phyloP scores from a whole-genome alignment of 2,329 filamentous ascomycete genomes.

The Aspergillus hiratsukae region DNA sequence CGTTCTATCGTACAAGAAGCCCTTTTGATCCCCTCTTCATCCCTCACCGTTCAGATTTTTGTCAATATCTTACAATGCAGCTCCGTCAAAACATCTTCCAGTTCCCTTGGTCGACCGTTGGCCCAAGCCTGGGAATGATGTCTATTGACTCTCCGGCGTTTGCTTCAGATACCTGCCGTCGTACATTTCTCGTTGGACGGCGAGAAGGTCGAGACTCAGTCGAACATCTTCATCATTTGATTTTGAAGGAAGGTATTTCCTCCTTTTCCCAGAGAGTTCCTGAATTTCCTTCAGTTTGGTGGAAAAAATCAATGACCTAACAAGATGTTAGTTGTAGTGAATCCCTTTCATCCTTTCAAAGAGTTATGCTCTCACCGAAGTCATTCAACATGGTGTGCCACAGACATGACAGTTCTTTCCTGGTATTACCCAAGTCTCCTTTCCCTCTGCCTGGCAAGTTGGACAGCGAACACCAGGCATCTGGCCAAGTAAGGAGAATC shows the following conservation, averaged over 20 bases:
- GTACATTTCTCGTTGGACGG: not conserved
- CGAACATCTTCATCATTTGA: not conserved
- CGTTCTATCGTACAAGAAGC: not conserved
- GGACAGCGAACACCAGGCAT: constrained; percentile 45
- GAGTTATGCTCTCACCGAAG: not conserved
- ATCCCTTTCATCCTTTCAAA: not conserved
- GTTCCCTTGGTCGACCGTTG: not conserved
- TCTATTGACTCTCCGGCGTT: not conserved
- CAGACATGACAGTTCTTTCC: constrained; percentile 44
- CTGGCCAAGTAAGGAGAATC: constrained; percentile 18
- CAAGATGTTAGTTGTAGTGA: not conserved
- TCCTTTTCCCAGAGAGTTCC: not conserved
- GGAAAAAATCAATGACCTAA: not conserved
- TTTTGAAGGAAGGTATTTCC: not conserved
- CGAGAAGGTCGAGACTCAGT: not conserved
- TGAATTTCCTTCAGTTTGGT: not conserved
- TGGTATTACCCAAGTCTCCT: constrained; percentile 44
- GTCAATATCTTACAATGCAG: not conserved
- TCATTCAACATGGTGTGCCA: constrained; percentile 30
- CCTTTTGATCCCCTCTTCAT: not conserved
- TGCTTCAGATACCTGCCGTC: not conserved
- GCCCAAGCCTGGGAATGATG: not conserved
- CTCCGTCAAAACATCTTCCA: not conserved
- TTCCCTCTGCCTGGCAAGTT: constrained; percentile 30
- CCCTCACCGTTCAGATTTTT: not conserved